phyloP scores from a whole-genome alignment of 176 grass and related monocot species.

The Zea mays region Zm-B73-REFERENCE-NAM-5.0 NC_050098.1:4259001-4259500 shows the following conservation, averaged over 20 bases:
- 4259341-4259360: background rate
- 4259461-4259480: background rate
- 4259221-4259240: background rate
- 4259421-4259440: background rate
- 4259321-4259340: background rate
- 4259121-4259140: too few species aligned
- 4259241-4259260: too few species aligned
- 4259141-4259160: too few species aligned
- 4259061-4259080: too few species aligned
- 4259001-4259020: background rate
- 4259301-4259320: background rate
- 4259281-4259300: background rate
- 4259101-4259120: too few species aligned
- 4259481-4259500: slow-evolving; percentile 20
- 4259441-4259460: background rate
- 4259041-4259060: background rate
- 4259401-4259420: background rate
- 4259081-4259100: too few species aligned
- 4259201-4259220: background rate
- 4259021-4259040: too few species aligned
- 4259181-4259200: background rate
- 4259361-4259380: background rate
- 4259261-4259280: background rate
- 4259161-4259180: too few species aligned
- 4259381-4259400: slow-evolving; percentile 14